Evolutionary conservation across 192 early-diverging fungal species (phyloP).

Genomic region (Coemansia sp.): DNA sequence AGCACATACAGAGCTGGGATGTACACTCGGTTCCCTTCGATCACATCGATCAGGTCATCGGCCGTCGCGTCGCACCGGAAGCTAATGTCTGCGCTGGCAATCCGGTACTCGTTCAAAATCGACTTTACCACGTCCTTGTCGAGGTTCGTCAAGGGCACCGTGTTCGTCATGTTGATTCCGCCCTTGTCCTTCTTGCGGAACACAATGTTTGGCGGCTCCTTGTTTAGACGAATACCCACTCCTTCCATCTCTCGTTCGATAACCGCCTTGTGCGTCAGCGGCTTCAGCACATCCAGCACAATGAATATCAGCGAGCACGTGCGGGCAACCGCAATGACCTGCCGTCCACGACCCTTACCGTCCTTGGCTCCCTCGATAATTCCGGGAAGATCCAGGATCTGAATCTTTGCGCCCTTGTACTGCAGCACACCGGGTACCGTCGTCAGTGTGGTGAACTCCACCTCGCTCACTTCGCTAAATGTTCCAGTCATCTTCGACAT

Average conservation of each 20-base stretch:
- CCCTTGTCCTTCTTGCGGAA: constrained; percentile 99
- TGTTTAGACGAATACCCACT: constrained; percentile 96
- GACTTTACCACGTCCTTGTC: constrained; percentile 91
- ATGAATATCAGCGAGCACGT: constrained; percentile 97
- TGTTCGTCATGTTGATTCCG: constrained; percentile 92
- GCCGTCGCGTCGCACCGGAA: constrained; percentile 92
- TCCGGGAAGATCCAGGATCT: constrained; percentile 97
- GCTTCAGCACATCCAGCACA: constrained; percentile 95
- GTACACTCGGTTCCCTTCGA: constrained; percentile 95
- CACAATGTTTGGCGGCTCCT: constrained; percentile 90
- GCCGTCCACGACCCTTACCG: constrained; percentile 95
- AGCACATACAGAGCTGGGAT: constrained; percentile 94
- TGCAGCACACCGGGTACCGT: constrained; percentile 95
- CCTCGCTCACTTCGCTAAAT: constrained; percentile 92
- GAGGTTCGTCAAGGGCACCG: constrained; percentile 84
- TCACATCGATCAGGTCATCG: constrained; percentile 96
- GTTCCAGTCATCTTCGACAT: constrained; percentile 98
- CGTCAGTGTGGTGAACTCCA: constrained; percentile 99
- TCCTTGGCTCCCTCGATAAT: constrained; percentile 99
- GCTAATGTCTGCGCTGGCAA: constrained; percentile 94
- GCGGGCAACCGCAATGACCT: constrained; percentile 95
- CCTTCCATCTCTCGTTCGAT: constrained; percentile 98
- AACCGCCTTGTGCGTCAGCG: constrained; percentile 88
- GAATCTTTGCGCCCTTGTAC: constrained; percentile 98
- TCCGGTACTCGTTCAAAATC: constrained; percentile 90